phyloP scores from a whole-genome alignment of 371 early-diverging fungal genomes.

The Haplosporangium sp. region DNA sequence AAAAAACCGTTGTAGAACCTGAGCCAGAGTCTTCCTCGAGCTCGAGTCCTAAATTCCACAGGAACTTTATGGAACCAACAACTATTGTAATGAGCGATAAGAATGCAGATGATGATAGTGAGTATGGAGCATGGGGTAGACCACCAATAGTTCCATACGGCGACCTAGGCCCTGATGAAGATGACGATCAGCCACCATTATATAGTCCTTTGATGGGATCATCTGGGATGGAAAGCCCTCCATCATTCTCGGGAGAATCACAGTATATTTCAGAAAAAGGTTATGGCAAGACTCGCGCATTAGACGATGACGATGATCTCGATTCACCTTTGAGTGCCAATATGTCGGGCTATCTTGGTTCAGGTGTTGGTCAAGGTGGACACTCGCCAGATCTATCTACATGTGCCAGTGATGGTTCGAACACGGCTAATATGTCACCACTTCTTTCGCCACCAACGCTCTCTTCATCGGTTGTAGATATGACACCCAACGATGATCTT shows the following conservation, averaged over 20 bases:
- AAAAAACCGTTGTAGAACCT: conserved; percentile 18
- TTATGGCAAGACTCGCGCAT: conserved; percentile 19
- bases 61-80: conserved; percentile 6
- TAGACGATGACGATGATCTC: conserved; percentile 22
- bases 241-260: conserved; percentile 14
- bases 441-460: background rate
- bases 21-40: background rate
- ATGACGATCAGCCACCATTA: conserved; percentile 13
- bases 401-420: conserved; percentile 44
- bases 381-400: conserved; percentile 43
- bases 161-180: conserved; percentile 11
- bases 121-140: conserved; percentile 29
- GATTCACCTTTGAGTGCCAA: conserved; percentile 3
- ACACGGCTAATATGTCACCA: conserved; percentile 38
- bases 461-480: background rate
- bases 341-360: conserved; percentile 7
- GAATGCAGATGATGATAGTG: conserved; percentile 8
- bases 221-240: conserved; percentile 32
- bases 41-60: background rate
- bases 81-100: conserved; percentile 11
- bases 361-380: background rate
- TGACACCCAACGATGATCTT: background rate
- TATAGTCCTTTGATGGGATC: conserved; percentile 31
- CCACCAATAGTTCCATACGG: conserved; percentile 29
- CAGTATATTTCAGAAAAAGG: conserved; percentile 12